Conservation (phyloP, 352 stramenopile species). For the Globisporangium cystogenes region DNA sequence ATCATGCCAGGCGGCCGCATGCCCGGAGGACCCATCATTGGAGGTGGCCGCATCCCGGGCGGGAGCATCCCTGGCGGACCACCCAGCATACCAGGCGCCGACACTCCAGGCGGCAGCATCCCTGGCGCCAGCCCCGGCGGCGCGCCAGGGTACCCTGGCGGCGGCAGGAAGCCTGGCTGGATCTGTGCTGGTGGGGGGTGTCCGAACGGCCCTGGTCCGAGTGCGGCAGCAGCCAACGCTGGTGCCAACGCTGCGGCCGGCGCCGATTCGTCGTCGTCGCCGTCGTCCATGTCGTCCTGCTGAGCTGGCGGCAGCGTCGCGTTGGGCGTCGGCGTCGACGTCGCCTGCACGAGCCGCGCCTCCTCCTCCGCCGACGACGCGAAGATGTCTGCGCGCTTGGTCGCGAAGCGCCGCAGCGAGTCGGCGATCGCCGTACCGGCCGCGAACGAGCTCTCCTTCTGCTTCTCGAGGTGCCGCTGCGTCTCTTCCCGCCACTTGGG, state of each 20-base stretch:
- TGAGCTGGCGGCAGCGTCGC: not conserved
- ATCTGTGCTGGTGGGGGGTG: slow-evolving; percentile 8
- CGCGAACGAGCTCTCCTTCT: slow-evolving; percentile 95
- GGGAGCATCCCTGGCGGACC: slow-evolving; percentile 18
- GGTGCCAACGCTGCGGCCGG: not conserved
- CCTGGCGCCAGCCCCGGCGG: slow-evolving; percentile 8
- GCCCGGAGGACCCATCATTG: slow-evolving; percentile 23
- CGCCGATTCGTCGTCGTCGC: slow-evolving; percentile 12
- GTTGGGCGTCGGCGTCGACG: slow-evolving; percentile 4
- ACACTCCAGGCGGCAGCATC: slow-evolving; percentile 22
- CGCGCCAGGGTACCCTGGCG: slow-evolving; percentile 4
- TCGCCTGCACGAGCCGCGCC: slow-evolving; percentile 55
- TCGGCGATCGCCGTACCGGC: slow-evolving; percentile 93
- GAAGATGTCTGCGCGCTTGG: slow-evolving; percentile 92
- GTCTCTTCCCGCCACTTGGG: slow-evolving; percentile 97
- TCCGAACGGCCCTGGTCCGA: slow-evolving; percentile 1
- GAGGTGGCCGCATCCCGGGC: slow-evolving; percentile 13
- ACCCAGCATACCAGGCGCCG: slow-evolving; percentile 16
- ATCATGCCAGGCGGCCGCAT: slow-evolving; percentile 22
- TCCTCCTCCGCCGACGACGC: slow-evolving; percentile 86
- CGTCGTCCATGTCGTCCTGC: slow-evolving; percentile 38
- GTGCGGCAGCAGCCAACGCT: not conserved
- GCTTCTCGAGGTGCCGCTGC: slow-evolving; percentile 94
- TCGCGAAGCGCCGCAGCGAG: slow-evolving; percentile 92
- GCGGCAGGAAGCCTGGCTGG: slow-evolving; percentile 1